These are phyloP conservation scores for Epichloe festucae DNA, from an alignment of 2,329 filamentous ascomycete species.

Conservation along the genomic window DNA sequence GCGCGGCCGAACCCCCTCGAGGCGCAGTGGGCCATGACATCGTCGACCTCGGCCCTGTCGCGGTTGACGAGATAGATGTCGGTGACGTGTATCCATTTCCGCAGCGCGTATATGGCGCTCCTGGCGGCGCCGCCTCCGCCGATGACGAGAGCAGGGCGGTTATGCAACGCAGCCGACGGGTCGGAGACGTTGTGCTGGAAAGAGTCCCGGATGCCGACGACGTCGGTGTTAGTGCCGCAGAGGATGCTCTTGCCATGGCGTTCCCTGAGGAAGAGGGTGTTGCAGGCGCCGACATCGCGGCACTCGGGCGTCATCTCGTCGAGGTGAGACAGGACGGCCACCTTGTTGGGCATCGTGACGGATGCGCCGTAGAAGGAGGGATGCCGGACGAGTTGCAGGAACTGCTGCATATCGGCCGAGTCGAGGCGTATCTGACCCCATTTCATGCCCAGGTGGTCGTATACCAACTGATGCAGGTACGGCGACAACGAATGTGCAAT, in stretches of 20 bases:
- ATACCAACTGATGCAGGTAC: constrained; percentile 40
- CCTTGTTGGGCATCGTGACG: constrained; percentile 77
- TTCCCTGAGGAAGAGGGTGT: constrained; percentile 58
- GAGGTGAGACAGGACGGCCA: constrained; percentile 59
- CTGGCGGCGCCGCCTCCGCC: constrained; percentile 71
- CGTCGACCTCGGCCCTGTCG: constrained; percentile 51
- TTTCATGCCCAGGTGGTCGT: constrained; percentile 33
- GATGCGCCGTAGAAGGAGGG: constrained; percentile 50
- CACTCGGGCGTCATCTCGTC: constrained; percentile 64
- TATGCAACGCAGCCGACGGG: constrained; percentile 35
- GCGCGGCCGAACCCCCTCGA: constrained; percentile 44
- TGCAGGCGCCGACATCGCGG: constrained; percentile 61
- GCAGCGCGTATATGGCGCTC: constrained; percentile 62
- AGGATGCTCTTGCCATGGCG: constrained; percentile 37
- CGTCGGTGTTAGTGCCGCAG: constrained; percentile 72
- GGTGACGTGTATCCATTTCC: constrained; percentile 53
- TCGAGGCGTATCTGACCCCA: constrained; percentile 42
- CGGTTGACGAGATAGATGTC: constrained; percentile 69
- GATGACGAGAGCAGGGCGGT: constrained; percentile 56
- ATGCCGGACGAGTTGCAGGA: constrained; percentile 38
- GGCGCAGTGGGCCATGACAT: constrained; percentile 51
- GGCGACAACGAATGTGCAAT: constrained; percentile 43
- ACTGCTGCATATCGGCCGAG: constrained; percentile 34
- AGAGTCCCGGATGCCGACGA: constrained; percentile 62
- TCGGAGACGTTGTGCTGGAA: constrained; percentile 44